Evolutionary conservation across 768 basidiomycete species (phyloP).

Genomic region (Tremella fuciformis): DNA sequence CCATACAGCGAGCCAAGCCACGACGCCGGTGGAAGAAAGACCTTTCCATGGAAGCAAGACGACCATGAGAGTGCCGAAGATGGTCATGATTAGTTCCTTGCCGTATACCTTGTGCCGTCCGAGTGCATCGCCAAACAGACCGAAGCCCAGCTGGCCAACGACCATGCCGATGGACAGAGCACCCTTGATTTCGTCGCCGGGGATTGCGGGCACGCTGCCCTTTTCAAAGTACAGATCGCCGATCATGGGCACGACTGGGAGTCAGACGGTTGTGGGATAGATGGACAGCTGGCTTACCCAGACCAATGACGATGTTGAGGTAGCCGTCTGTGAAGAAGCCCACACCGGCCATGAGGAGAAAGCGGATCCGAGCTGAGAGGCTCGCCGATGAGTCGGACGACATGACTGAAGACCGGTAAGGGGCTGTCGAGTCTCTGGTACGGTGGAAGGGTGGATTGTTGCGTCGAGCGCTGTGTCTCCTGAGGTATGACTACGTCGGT

Average conservation of each 20-base stretch:
- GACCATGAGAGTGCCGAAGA: slow-evolving; percentile 43
- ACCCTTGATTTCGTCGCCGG: slow-evolving; percentile 66
- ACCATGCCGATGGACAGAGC: slow-evolving; percentile 65
- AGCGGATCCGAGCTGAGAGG: background rate
- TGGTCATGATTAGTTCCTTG: slow-evolving; percentile 76
- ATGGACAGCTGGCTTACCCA: background rate
- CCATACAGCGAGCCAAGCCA: slow-evolving; percentile 65
- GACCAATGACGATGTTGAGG: slow-evolving; percentile 6
- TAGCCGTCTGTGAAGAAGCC: slow-evolving; percentile 6
- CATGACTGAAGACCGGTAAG: background rate
- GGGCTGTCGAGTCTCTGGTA: background rate
- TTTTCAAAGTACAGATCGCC: slow-evolving; percentile 43
- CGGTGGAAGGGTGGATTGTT: too few relatives aligned
- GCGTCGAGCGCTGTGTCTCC: too few relatives aligned
- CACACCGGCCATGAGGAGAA: slow-evolving; percentile 6
- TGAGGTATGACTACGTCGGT: too few relatives aligned
- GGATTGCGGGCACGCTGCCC: slow-evolving; percentile 48
- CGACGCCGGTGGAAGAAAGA: background rate
- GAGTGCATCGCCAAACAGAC: slow-evolving; percentile 64
- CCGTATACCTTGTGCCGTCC: slow-evolving; percentile 71
- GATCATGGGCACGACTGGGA: slow-evolving; percentile 28
- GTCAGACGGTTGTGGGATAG: background rate
- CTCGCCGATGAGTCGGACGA: background rate
- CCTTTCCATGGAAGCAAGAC: slow-evolving; percentile 5
- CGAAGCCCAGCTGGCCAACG: slow-evolving; percentile 54